phyloP scores from a whole-genome alignment of 768 basidiomycete species.

The Serpula lacrymans region DNA sequence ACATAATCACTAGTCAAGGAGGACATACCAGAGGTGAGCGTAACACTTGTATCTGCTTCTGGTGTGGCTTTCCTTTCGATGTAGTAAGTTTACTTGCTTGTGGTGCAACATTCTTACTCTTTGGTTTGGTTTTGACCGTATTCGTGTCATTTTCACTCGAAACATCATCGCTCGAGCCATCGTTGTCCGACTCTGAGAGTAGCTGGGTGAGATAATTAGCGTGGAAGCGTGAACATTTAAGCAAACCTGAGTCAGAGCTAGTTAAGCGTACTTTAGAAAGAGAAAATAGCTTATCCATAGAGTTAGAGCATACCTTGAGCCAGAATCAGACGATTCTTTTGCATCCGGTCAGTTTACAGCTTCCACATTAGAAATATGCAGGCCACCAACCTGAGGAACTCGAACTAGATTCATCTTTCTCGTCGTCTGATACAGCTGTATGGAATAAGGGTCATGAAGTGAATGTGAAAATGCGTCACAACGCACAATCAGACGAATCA shows the following conservation, averaged over 20 bases:
- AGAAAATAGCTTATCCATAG: no score
- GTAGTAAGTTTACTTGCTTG: no score
- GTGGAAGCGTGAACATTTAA: no score
- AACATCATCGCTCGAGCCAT: slow-evolving; percentile 7
- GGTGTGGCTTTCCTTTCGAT: slow-evolving; percentile 7
- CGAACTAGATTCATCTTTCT: no score
- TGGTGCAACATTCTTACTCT: no score
- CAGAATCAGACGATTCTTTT: slow-evolving; percentile 18
- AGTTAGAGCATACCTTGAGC: slow-evolving; percentile 19
- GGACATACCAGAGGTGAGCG: slow-evolving; percentile 33
- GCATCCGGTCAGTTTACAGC: slow-evolving; percentile 9
- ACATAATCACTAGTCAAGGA: background rate
- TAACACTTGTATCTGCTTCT: slow-evolving; percentile 38
- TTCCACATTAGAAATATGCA: background rate
- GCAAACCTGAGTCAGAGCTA: no score
- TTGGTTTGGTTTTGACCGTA: no score
- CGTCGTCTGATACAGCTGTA: slow-evolving; percentile 21
- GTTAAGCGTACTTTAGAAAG: no score
- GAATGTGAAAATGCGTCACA: no score
- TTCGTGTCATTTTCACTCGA: no score
- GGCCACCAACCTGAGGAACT: slow-evolving; percentile 23
- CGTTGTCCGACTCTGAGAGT: no score
- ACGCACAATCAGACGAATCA: slow-evolving; percentile 22
- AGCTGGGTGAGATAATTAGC: no score
- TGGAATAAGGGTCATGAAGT: background rate